phyloP scores from a whole-genome alignment of 495 filamentous ascomycete species.

The Aspergillus egyptiacus region DNA sequence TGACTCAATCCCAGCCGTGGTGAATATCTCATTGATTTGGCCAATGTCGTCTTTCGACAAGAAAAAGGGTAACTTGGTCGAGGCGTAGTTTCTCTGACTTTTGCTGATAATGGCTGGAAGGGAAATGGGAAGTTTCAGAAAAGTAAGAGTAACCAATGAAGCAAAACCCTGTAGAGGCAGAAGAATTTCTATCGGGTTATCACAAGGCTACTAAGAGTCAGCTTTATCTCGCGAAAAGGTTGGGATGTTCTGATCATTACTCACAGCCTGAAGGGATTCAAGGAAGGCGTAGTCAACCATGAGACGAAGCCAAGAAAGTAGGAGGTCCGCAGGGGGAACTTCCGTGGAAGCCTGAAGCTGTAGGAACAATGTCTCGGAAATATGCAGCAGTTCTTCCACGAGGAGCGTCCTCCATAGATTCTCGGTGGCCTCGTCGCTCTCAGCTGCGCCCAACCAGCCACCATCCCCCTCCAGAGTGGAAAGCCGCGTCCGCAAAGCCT shows the following conservation, averaged over 20 bases:
- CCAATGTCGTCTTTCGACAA: slow-evolving; percentile 54
- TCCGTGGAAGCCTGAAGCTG: slow-evolving; percentile 52
- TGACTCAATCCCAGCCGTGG: slow-evolving; percentile 45
- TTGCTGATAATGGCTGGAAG: slow-evolving; percentile 29
- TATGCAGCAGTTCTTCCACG: slow-evolving; percentile 63
- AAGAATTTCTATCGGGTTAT: slow-evolving; percentile 45
- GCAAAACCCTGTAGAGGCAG: slow-evolving; percentile 60
- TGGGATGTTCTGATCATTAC: slow-evolving; percentile 19
- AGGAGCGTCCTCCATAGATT: slow-evolving; percentile 56
- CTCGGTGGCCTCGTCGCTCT: slow-evolving; percentile 48
- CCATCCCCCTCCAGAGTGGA: slow-evolving; percentile 40
- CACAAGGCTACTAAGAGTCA: slow-evolving; percentile 33
- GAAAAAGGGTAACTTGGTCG: slow-evolving; percentile 52
- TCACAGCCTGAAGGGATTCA: slow-evolving; percentile 51
- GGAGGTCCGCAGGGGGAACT: slow-evolving; percentile 49
- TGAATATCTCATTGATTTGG: slow-evolving; percentile 56
- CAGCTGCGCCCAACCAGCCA: slow-evolving; percentile 46
- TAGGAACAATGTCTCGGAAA: slow-evolving; percentile 67
- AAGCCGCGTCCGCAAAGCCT: slow-evolving; percentile 41
- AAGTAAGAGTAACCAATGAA: slow-evolving; percentile 64
- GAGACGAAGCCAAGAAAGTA: slow-evolving; percentile 69
- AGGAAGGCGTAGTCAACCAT: slow-evolving; percentile 61
- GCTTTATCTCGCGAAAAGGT: neutral
- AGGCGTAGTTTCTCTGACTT: slow-evolving; percentile 8
- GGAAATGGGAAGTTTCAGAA: slow-evolving; percentile 59